These are phyloP conservation scores for Ustilago lituana DNA, from an alignment of 1,284 basidiomycete genomes.

Conservation along the genomic window DNA sequence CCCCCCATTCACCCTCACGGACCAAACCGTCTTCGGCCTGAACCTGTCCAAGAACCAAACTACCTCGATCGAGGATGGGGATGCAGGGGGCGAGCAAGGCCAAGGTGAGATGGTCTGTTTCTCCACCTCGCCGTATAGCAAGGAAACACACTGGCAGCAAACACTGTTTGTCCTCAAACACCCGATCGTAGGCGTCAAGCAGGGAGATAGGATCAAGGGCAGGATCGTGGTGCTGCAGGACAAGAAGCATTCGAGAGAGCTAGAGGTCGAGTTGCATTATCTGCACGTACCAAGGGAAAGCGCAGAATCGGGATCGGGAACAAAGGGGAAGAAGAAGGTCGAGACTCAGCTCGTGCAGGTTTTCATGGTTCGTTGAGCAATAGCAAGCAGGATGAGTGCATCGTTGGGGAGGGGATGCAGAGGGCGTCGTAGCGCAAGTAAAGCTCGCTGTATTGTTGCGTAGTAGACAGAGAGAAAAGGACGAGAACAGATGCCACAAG, in stretches of 20 bases:
- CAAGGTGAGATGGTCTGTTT: conserved; percentile 77
- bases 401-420: too few relatives aligned
- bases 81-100: too few relatives aligned
- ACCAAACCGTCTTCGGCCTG: conserved; percentile 73
- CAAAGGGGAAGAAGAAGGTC: conserved; percentile 21
- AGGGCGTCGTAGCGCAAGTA: too few relatives aligned
- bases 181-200: conserved; percentile 75
- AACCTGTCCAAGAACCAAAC: conserved; percentile 80
- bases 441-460: too few relatives aligned
- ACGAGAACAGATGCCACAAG: too few relatives aligned
- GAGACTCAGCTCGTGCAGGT: conserved; percentile 73
- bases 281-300: conserved; percentile 1
- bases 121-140: conserved; percentile 86
- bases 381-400: too few relatives aligned
- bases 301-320: not conserved
- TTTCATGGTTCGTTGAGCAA: conserved; percentile 76
- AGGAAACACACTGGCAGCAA: conserved; percentile 98
- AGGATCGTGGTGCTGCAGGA: conserved; percentile 85
- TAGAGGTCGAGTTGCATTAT: conserved; percentile 93
- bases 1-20: conserved; percentile 17
- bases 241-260: conserved; percentile 81
- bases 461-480: too few relatives aligned
- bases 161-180: conserved; percentile 86
- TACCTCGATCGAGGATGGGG: too few relatives aligned
- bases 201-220: conserved; percentile 82